Base-by-base conservation (phyloP, 495 filamentous ascomycete species). In the Oidiodendron maius region DNA sequence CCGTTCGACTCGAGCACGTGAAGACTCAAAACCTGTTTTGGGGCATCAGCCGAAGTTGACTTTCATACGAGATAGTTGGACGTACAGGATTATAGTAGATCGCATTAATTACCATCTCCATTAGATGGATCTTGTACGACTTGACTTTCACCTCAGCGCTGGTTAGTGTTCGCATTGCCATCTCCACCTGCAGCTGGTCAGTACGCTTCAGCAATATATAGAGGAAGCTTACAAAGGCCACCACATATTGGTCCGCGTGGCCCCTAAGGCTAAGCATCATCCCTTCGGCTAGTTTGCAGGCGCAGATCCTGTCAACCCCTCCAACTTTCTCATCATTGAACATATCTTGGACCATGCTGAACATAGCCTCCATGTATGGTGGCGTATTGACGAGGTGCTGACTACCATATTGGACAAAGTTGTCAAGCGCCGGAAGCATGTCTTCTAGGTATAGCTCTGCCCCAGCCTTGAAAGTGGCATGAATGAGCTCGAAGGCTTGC, bases 31-130 rank as follows among this genome's bases (percentile, higher is more conserved):
- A 75, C 57, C 53, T 60, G 30, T 22, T 18, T 15, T 11, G 17
- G 9, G 3, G 34, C 10, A 6, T 40, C 17, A 55, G 45, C 5
- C 23, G 15, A n/a, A 23, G 15, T 13, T 20, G 23, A 23, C 8
- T 22, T 21, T 16, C 28, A 12, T 13, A 21, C 2, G 12, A 12
- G 30, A 17, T 36, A 0, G 26, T 12, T 30, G 26, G 26, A 15
- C 58, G 48, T 28, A 75, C 63, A 2, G 93, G 89, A 69, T 96
- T 95, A 70, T 97, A 97, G 74, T 97, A 96, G 54, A 96, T 89
- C 44, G 85, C 85, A 67, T 98, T 97, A 75, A 98, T 93, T 44
- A 97, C 80, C 86, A 98, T 95, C 71, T 97, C 94, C 88, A 98
- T 95, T 41, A 98, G 68, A 65, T 97, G 91, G 36, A 98, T 87